phyloP scores from a whole-genome alignment of 441 rosid species.

The Aleurites moluccanus region DNA sequence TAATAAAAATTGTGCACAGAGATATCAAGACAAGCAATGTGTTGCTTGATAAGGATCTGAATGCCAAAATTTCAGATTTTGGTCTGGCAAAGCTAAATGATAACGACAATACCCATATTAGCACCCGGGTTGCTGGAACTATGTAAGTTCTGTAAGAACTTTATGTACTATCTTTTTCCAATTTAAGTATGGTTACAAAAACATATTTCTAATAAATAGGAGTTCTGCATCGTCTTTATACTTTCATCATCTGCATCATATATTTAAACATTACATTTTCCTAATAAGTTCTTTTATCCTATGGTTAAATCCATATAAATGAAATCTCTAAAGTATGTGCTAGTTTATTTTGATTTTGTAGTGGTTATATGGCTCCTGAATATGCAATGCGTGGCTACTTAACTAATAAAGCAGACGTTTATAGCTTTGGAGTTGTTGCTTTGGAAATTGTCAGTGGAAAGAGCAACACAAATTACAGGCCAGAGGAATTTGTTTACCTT shows the following conservation, averaged over 20 bases:
- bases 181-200: not conserved
- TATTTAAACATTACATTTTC: not conserved
- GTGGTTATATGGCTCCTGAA: constrained; percentile 73
- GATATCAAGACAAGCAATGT: constrained; percentile 88
- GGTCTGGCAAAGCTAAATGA: constrained; percentile 80
- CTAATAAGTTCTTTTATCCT: not conserved
- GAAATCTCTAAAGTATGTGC: not conserved
- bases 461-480: constrained; percentile 78
- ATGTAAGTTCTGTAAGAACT: constrained; percentile 47
- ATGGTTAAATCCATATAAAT: not conserved
- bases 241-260: not conserved
- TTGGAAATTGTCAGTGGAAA: constrained; percentile 55
- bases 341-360: constrained; percentile 21
- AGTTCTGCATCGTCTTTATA: not conserved
- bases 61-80: constrained; percentile 81
- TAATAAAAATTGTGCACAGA: constrained; percentile 80
- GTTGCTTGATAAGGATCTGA: constrained; percentile 68
- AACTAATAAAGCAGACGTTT: constrained; percentile 47
- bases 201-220: not conserved
- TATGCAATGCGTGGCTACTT: constrained; percentile 65
- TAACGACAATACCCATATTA: constrained; percentile 69
- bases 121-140: constrained; percentile 85
- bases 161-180: not conserved
- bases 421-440: constrained; percentile 48
- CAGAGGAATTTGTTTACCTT: constrained; percentile 82